Evolutionary conservation across 805 yeast species (phyloP).

Genomic region (Metschnikowia cerradonensis): DNA sequence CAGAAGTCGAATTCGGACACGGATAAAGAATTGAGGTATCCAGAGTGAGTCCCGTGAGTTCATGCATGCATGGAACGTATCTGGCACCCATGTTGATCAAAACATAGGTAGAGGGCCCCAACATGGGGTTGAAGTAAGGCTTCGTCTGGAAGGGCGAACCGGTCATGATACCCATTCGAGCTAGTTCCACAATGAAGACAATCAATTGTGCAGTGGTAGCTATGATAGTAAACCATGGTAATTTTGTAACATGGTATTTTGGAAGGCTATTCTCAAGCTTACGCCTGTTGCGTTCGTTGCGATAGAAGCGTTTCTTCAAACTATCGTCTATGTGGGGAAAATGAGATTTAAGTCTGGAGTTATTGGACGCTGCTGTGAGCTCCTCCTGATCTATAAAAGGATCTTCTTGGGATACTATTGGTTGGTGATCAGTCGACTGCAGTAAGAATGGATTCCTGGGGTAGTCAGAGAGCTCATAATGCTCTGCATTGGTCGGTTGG

Average conservation of each 20-base stretch:
- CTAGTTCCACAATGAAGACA: constrained; percentile 61
- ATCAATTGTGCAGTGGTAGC: constrained; percentile 45
- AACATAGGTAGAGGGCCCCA: constrained; percentile 68
- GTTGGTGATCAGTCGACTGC: not conserved
- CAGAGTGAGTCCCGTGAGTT: constrained; percentile 47
- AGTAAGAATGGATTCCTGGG: constrained; percentile 7
- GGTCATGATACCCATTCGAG: constrained; percentile 52
- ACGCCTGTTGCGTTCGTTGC: constrained; percentile 15
- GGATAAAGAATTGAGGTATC: constrained; percentile 48
- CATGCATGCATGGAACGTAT: constrained; percentile 67
- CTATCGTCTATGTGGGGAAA: constrained; percentile 2
- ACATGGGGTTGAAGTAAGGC: constrained; percentile 75
- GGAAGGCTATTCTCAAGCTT: constrained; percentile 16
- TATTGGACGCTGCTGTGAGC: not conserved
- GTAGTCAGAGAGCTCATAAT: constrained; percentile 12
- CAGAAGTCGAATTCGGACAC: constrained; percentile 62
- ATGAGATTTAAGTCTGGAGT: not conserved
- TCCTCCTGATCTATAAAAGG: not conserved
- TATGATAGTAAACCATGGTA: constrained; percentile 40
- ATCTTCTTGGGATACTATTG: not conserved
- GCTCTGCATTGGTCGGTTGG: constrained; percentile 7
- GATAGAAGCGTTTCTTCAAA: not conserved
- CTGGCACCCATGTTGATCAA: constrained; percentile 68
- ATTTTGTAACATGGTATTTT: constrained; percentile 21
- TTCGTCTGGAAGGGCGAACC: constrained; percentile 63